These are phyloP conservation scores for Ilyonectria sp. DNA, from an alignment of 2,329 filamentous ascomycete species.

Conservation along the genomic window DNA sequence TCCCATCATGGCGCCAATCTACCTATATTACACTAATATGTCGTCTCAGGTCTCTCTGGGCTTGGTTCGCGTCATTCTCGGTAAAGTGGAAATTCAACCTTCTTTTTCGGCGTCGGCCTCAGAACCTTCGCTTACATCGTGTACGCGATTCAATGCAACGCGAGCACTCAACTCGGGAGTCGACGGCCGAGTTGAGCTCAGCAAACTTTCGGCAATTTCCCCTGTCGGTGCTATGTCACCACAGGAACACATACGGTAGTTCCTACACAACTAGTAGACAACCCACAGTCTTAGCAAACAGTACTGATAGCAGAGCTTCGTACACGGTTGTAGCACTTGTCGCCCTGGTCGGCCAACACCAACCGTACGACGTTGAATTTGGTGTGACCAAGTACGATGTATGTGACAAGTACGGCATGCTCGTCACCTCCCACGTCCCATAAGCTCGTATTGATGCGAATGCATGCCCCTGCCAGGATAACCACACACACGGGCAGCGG, in stretches of 20 bases:
- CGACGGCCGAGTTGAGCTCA: background rate
- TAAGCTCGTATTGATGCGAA: background rate
- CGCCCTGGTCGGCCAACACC: background rate
- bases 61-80: conserved; percentile 18
- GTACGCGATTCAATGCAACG: conserved; percentile 12
- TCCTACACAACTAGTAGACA: background rate
- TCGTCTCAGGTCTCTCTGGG: conserved; percentile 24
- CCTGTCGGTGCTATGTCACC: background rate
- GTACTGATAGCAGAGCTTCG: background rate
- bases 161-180: background rate
- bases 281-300: background rate
- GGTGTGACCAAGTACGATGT: background rate
- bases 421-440: background rate
- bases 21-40: conserved; percentile 16
- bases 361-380: background rate
- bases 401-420: background rate
- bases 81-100: conserved; percentile 21
- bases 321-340: conserved; percentile 10
- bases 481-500: conserved; percentile 5
- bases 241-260: background rate
- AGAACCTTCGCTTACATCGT: background rate
- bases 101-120: conserved; percentile 16
- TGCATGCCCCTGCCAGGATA: conserved; percentile 5
- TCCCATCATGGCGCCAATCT: conserved; percentile 1
- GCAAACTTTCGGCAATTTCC: conserved; percentile 1